Conservation (phyloP, 2,329 filamentous ascomycete species). For the Escovopsis sp. region DNA sequence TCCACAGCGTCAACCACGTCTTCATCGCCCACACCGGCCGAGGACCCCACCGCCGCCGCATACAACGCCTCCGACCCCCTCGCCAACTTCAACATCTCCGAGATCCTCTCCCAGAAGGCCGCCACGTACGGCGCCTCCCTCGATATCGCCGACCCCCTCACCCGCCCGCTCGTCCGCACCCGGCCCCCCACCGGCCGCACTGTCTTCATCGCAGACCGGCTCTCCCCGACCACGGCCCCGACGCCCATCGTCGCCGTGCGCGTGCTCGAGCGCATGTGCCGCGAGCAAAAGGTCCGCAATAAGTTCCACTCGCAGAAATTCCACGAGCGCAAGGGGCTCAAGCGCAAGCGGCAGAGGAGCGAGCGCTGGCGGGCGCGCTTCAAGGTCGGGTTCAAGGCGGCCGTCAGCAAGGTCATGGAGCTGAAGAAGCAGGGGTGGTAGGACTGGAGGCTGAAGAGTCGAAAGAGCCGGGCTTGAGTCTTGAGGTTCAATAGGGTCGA, state of each 20-base stretch:
- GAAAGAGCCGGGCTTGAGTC: background rate
- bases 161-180: conserved; percentile 16
- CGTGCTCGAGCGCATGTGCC: conserved; percentile 24
- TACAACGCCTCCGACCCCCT: conserved; percentile 7
- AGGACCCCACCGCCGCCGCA: conserved; percentile 13
- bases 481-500: no score
- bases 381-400: conserved; percentile 50
- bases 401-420: conserved; percentile 49
- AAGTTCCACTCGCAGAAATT: conserved; percentile 48
- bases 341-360: conserved; percentile 59
- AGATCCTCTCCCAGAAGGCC: conserved; percentile 20
- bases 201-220: conserved; percentile 21
- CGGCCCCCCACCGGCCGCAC: conserved; percentile 23
- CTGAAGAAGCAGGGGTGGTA: conserved; percentile 71
- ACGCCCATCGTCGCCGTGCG: conserved; percentile 32
- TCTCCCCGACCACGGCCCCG: conserved; percentile 14
- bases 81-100: conserved; percentile 19
- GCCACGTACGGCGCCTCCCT: conserved; percentile 10
- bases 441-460: background rate
- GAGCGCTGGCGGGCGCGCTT: conserved; percentile 58
- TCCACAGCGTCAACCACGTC: no score
- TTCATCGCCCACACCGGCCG: no score
- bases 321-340: conserved; percentile 62
- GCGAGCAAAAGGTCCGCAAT: conserved; percentile 39
- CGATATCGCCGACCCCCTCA: conserved; percentile 11